These are phyloP conservation scores for Pseudohalonectria lignicola DNA, from an alignment of 2,329 filamentous ascomycete genomes.

Conservation along the genomic window DNA sequence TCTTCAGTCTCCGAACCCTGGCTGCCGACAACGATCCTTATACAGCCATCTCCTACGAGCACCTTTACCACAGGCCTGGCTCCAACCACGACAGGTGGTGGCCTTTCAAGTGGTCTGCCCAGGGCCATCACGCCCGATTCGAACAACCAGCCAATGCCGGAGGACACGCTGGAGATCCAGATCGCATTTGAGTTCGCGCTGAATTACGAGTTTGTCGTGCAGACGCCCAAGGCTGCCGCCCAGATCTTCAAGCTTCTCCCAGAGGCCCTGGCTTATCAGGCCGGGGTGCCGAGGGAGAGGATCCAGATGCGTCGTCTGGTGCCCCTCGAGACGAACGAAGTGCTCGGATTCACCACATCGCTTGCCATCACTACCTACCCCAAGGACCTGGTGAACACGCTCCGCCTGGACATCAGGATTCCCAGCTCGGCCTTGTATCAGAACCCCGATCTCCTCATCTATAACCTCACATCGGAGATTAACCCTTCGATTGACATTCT, in stretches of 20 bases:
- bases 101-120: slow-evolving; percentile 57
- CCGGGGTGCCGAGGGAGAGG: slow-evolving; percentile 41
- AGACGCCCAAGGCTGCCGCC: slow-evolving; percentile 57
- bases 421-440: slow-evolving; percentile 67
- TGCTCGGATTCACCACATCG: slow-evolving; percentile 72
- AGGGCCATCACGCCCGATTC: slow-evolving; percentile 63
- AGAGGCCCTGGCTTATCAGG: slow-evolving; percentile 53
- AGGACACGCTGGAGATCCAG: slow-evolving; percentile 63
- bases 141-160: slow-evolving; percentile 38
- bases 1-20: slow-evolving; percentile 22
- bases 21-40: slow-evolving; percentile 51
- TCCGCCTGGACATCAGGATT: slow-evolving; percentile 59
- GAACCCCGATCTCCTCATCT: slow-evolving; percentile 52
- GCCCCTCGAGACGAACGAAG: slow-evolving; percentile 61
- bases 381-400: slow-evolving; percentile 51
- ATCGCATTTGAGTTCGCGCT: slow-evolving; percentile 73
- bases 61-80: slow-evolving; percentile 22
- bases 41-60: slow-evolving; percentile 31
- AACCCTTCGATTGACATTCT: slow-evolving; percentile 69
- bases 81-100: slow-evolving; percentile 34
- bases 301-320: slow-evolving; percentile 61
- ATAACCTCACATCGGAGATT: slow-evolving; percentile 67
- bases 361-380: slow-evolving; percentile 62
- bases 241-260: slow-evolving; percentile 81
- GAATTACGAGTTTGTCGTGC: slow-evolving; percentile 76